These are phyloP conservation scores for Yamadazyma friedrichii DNA, from an alignment of 1,139 yeast species.

Conservation along the genomic window DNA sequence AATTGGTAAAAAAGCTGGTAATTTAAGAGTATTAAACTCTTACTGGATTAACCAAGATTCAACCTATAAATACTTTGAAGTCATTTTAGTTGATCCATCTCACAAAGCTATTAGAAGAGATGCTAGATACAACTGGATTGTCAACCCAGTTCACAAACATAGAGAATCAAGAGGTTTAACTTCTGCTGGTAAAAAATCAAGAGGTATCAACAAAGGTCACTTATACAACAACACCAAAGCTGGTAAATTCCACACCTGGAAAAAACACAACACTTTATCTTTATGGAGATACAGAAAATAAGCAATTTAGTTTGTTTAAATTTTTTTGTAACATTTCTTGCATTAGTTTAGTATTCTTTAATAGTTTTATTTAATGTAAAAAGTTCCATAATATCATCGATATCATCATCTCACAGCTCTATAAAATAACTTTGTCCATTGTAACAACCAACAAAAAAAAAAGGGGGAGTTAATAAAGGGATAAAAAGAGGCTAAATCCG, in stretches of 20 bases:
- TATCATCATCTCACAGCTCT: too few relatives aligned
- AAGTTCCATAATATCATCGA: too few relatives aligned
- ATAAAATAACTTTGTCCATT: too few relatives aligned
- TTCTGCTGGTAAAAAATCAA: conserved; percentile 96
- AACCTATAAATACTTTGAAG: conserved; percentile 98
- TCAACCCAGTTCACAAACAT: conserved; percentile 99
- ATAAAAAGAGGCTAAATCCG: too few relatives aligned
- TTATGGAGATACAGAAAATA: conserved; percentile 99
- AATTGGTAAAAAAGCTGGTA: conserved; percentile 98
- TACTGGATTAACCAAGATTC: conserved; percentile 99
- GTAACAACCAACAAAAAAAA: too few relatives aligned
- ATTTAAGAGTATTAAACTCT: conserved; percentile 98
- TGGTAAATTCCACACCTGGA: conserved; percentile 99
- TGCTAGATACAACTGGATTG: conserved; percentile 99
- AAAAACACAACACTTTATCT: conserved; percentile 97
- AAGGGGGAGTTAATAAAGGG: too few relatives aligned
- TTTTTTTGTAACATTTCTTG: background rate
- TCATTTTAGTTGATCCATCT: conserved; percentile 93
- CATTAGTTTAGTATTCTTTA: background rate
- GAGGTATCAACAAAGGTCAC: conserved; percentile 99
- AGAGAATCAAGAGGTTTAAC: conserved; percentile 99
- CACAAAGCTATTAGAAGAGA: conserved; percentile 99
- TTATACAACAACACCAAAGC: conserved; percentile 96
- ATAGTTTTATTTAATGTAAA: too few relatives aligned
- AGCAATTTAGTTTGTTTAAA: conserved; percentile 20